Evolutionary conservation across 352 stramenopile genomes (phyloP).

Genomic region (Elongisporangium undulatum): DNA sequence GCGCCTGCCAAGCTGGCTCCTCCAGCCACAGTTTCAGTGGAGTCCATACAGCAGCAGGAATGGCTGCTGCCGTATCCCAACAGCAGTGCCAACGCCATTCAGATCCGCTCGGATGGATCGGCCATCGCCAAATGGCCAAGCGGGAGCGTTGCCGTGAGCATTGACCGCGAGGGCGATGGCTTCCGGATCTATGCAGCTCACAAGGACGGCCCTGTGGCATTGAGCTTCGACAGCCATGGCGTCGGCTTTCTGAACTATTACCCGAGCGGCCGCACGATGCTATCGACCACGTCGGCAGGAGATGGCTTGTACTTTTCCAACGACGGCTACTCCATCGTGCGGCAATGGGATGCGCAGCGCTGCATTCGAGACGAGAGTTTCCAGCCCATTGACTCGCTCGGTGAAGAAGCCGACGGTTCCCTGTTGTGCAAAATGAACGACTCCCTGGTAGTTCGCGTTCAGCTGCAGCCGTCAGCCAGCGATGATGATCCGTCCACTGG

Average conservation of each 20-base stretch:
- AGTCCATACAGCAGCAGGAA: conserved; percentile 34
- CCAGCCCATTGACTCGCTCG: conserved; percentile 21
- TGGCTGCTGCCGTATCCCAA: conserved; percentile 38
- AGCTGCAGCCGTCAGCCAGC: conserved; percentile 8
- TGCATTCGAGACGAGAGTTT: conserved; percentile 40
- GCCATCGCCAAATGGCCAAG: conserved; percentile 64
- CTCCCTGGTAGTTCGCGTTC: conserved; percentile 32
- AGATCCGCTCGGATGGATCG: conserved; percentile 58
- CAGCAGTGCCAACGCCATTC: conserved; percentile 40
- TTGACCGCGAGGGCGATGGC: conserved; percentile 55
- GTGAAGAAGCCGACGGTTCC: conserved; percentile 32
- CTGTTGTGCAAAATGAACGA: conserved; percentile 51
- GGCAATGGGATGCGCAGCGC: conserved; percentile 45
- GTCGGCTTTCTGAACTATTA: conserved; percentile 82
- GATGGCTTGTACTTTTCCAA: conserved; percentile 54
- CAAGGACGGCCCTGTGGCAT: conserved; percentile 55
- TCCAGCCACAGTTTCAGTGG: conserved; percentile 1
- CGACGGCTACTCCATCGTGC: conserved; percentile 35
- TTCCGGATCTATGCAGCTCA: conserved; percentile 70
- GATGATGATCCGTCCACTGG: background rate
- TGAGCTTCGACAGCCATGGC: conserved; percentile 61
- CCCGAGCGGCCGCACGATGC: conserved; percentile 60
- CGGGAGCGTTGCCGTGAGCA: conserved; percentile 54
- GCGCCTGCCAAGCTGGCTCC: background rate
- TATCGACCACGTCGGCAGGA: conserved; percentile 64